phyloP scores from a whole-genome alignment of 2,329 filamentous ascomycete genomes.

The Ophiocordyceps robertsii region DNA sequence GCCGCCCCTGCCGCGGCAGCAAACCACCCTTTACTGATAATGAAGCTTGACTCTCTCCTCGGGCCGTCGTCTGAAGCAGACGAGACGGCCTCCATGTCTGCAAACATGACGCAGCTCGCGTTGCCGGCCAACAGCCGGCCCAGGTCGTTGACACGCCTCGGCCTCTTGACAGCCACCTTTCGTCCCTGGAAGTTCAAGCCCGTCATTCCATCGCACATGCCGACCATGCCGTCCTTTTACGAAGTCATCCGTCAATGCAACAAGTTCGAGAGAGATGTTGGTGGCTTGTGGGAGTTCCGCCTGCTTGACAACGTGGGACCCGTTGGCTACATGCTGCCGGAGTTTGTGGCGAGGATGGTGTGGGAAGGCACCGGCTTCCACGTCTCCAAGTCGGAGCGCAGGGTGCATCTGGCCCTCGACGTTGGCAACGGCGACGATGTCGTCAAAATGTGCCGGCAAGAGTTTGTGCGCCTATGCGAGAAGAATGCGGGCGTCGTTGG shows the following conservation, averaged over 20 bases:
- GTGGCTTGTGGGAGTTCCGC: slow-evolving; percentile 10
- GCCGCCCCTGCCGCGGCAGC: background rate
- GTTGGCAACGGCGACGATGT: slow-evolving; percentile 4
- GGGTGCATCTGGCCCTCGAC: slow-evolving; percentile 9
- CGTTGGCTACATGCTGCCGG: slow-evolving; percentile 12
- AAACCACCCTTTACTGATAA: background rate
- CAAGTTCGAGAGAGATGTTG: slow-evolving; percentile 10
- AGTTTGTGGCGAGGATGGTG: slow-evolving; percentile 7
- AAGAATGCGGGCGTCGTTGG: slow-evolving; percentile 12
- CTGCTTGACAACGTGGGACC: slow-evolving; percentile 8
- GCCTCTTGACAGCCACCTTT: background rate
- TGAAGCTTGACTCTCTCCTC: background rate
- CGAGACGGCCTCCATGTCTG: background rate
- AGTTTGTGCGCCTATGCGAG: slow-evolving; percentile 12
- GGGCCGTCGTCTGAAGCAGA: background rate
- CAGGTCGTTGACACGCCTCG: background rate
- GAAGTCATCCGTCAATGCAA: slow-evolving; percentile 12
- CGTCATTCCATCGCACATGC: background rate
- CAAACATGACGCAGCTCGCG: background rate
- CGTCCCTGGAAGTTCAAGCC: slow-evolving; percentile 2
- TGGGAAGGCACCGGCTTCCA: slow-evolving; percentile 10
- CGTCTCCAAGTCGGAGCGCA: slow-evolving; percentile 4
- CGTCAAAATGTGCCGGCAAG: slow-evolving; percentile 6
- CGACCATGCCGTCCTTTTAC: slow-evolving; percentile 5
- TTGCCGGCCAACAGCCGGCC: background rate